Conservation (phyloP, 1,284 basidiomycete species). For the Wallemia mellicola region DNA sequence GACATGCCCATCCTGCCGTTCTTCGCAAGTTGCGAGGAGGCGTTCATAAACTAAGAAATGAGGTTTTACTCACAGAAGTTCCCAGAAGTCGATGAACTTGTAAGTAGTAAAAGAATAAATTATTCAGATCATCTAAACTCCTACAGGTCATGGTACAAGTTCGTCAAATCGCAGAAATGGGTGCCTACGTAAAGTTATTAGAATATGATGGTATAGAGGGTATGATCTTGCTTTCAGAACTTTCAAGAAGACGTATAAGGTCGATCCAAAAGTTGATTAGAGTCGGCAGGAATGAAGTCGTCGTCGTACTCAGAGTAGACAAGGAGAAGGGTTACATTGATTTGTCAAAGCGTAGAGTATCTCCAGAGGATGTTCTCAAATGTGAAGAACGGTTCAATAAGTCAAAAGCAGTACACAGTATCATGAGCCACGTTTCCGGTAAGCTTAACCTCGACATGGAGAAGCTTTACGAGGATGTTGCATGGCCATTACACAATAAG, state of each 20-base stretch:
- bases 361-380: conserved; percentile 89
- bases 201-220: conserved; percentile 98
- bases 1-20: not conserved
- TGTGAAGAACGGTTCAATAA: conserved; percentile 98
- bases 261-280: conserved; percentile 95
- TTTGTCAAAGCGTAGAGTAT: conserved; percentile 95
- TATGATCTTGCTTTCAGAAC: conserved; percentile 93
- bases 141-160: conserved; percentile 97
- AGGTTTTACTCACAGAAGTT: conserved; percentile 21
- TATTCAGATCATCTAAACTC: not conserved
- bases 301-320: conserved; percentile 91
- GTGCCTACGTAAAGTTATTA: conserved; percentile 92
- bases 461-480: conserved; percentile 61
- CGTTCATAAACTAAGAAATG: conserved; percentile 4
- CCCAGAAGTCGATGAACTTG: conserved; percentile 14
- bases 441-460: conserved; percentile 28
- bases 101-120: not conserved
- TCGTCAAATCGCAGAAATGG: conserved; percentile 97
- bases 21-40: not conserved
- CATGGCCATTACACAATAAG: conserved; percentile 71
- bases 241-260: conserved; percentile 82
- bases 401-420: conserved; percentile 76
- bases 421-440: conserved; percentile 76
- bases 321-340: conserved; percentile 99
- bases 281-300: conserved; percentile 92